phyloP scores from a whole-genome alignment of 2,329 filamentous ascomycete genomes.

The Cladosporium velox region DNA sequence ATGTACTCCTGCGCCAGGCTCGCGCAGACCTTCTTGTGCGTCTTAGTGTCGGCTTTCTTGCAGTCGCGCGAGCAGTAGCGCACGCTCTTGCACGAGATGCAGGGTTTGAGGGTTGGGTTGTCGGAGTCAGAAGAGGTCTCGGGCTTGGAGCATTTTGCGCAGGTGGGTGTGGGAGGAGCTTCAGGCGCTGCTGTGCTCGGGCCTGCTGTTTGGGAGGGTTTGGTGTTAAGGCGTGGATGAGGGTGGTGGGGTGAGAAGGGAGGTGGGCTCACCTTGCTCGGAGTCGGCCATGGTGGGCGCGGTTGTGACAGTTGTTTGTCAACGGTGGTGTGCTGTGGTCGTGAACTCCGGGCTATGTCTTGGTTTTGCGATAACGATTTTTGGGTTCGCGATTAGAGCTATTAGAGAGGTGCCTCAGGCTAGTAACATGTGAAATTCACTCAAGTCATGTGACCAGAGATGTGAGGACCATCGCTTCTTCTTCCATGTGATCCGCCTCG shows the following conservation, averaged over 20 bases:
- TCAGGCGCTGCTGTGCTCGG: conserved; percentile 2
- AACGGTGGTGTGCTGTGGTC: neutral
- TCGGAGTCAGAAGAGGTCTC: conserved; percentile 12
- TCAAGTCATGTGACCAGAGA: neutral
- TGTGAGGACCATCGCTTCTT: neutral
- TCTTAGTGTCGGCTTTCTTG: conserved; percentile 43
- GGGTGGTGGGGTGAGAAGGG: neutral
- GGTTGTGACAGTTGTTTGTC: neutral
- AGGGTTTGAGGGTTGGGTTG: conserved; percentile 37
- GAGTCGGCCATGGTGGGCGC: conserved; percentile 7
- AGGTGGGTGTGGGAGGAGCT: conserved; percentile 15
- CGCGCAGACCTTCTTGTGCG: conserved; percentile 45
- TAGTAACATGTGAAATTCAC: neutral
- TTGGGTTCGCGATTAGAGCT: conserved; percentile 1
- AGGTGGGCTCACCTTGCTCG: conserved; percentile 17
- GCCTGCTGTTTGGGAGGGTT: neutral
- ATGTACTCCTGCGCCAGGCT: conserved; percentile 42
- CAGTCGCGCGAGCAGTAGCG: conserved; percentile 45
- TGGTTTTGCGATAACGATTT: conserved; percentile 1
- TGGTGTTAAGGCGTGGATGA: conserved; percentile 12
- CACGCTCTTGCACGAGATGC: conserved; percentile 43
- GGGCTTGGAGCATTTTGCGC: conserved; percentile 19
- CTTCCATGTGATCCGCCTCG: neutral
- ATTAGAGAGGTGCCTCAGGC: neutral
- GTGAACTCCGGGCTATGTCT: neutral